Conservation (phyloP, 768 basidiomycete species). For the Psilocybe cubensis region DNA sequence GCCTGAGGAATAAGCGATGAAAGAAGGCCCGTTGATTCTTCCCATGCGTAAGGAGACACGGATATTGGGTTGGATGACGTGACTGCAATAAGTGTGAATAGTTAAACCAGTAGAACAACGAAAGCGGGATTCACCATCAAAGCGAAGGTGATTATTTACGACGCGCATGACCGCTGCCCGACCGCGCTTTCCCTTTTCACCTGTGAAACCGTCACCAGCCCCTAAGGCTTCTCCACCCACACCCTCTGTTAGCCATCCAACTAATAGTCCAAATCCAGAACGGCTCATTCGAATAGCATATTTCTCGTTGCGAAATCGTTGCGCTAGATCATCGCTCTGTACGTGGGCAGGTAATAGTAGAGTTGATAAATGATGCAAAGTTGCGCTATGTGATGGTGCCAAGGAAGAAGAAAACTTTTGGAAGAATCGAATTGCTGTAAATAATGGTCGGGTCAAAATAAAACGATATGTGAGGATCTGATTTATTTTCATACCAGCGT, state of each 20-base stretch:
- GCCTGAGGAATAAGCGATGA: constrained; percentile 75
- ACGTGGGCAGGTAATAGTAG: constrained; percentile 85
- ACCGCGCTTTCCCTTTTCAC: constrained; percentile 82
- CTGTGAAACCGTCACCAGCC: constrained; percentile 75
- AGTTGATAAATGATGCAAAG: constrained; percentile 78
- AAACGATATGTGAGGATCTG: not conserved
- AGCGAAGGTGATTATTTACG: constrained; percentile 90
- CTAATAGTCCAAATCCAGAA: constrained; percentile 87
- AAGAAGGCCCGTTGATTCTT: constrained; percentile 84
- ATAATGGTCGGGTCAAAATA: constrained; percentile 12
- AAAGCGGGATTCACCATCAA: constrained; percentile 66
- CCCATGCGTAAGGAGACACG: constrained; percentile 71
- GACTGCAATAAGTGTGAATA: constrained; percentile 48
- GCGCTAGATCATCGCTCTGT: constrained; percentile 78
- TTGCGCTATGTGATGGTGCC: constrained; percentile 63
- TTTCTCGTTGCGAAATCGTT: constrained; percentile 87
- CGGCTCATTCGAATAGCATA: constrained; percentile 90
- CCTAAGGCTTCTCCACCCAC: constrained; percentile 86
- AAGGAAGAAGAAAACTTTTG: constrained; percentile 71
- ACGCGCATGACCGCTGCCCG: constrained; percentile 91
- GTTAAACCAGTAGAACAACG: constrained; percentile 5
- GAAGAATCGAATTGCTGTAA: constrained; percentile 75
- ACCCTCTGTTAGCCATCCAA: constrained; percentile 97
- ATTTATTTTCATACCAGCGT: constrained; percentile 67
- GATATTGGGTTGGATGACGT: constrained; percentile 70